phyloP scores from a whole-genome alignment of 208 protist genomes.

The Leishmania arabica region DNA sequence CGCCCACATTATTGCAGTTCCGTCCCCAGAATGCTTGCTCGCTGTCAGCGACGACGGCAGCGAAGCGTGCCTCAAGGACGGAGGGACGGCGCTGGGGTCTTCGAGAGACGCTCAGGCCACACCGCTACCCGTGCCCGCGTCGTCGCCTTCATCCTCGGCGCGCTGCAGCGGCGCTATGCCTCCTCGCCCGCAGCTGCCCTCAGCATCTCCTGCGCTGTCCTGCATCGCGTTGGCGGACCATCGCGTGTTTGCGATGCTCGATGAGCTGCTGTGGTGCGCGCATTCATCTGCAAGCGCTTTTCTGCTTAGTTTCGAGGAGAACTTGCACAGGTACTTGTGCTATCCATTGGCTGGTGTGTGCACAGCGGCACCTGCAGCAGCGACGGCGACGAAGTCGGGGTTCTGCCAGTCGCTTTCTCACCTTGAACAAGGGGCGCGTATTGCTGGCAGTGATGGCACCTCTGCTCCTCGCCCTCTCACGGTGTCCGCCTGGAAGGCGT shows the following conservation, averaged over 20 bases:
- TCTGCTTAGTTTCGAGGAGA: constrained; percentile 6
- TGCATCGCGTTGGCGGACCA: constrained; percentile 7
- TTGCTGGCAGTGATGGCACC: background rate
- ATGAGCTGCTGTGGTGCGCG: constrained; percentile 4
- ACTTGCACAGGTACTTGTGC: constrained; percentile 19
- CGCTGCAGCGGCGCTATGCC: background rate
- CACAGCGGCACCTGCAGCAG: background rate
- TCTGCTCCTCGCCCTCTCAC: constrained; percentile 5
- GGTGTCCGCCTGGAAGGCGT: constrained; percentile 9
- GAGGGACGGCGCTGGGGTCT: background rate
- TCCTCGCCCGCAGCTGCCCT: background rate
- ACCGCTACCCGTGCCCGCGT: background rate
- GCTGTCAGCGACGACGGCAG: background rate
- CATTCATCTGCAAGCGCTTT: background rate
- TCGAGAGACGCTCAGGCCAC: background rate
- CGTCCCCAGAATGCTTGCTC: background rate
- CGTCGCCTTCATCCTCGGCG: background rate
- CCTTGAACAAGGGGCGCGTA: background rate
- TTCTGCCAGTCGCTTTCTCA: background rate
- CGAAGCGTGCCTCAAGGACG: background rate
- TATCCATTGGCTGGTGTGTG: constrained; percentile 28
- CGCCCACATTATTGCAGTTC: constrained; percentile 3
- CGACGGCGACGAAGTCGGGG: background rate
- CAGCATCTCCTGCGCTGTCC: background rate
- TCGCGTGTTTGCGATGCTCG: constrained; percentile 5